Evolutionary conservation across 2,329 filamentous ascomycete genomes (phyloP), one percentile per base, ranked within the genome.

Genomic region (Immersiporthe knoxdaviesiana): DNA sequence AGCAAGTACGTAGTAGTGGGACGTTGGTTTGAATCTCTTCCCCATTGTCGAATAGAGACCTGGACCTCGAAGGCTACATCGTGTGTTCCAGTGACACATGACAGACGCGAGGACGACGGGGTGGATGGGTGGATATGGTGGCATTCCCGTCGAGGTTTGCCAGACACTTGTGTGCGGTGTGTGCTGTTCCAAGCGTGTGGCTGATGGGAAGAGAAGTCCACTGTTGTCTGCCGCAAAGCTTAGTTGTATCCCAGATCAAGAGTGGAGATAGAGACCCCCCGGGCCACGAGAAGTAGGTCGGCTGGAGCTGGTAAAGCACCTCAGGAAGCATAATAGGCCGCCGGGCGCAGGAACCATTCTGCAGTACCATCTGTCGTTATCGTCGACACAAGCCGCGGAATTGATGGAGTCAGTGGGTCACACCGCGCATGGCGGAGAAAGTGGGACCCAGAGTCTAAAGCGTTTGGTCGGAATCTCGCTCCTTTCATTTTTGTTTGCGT

Each of bases 41-140:
- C 18, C 10, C 2, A 21, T 14, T 56, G 24, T 56, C 12, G 50
- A 10, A 50, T 4, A 47, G 8, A 56, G 52, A 56, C 27, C 30
- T 56, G 52, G 27, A 30, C 52, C 27, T 24, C 27, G 32, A 8
- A 7, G 27, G 30, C 14, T 56, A 39, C 7, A 16, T 56, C 24
- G 27, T 56, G 52, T 56, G 52, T 56, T 56, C 52, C 24, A 56
- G 52, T 56, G 52, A 56, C 52, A 56, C 52, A 56, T 56, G 52
- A 56, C 52, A 56, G 52, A 56, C 52, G 52, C 52, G 52, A 56
- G 52, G 52, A 56, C 27, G 14, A 56, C 1, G 24, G 52, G 27
- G 18, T 30, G 52, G 52, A 56, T 32, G 27, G 52, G 7, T 16
- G 14, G 27, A 16, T n/a, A n/a, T 56, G 24, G 52, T 56, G 27